A percentile compares a stretch with the other conserved stretches of the same genome.
Conservation (phyloP, 306 rosid species). For the Vachellia pachyceras region DNA sequence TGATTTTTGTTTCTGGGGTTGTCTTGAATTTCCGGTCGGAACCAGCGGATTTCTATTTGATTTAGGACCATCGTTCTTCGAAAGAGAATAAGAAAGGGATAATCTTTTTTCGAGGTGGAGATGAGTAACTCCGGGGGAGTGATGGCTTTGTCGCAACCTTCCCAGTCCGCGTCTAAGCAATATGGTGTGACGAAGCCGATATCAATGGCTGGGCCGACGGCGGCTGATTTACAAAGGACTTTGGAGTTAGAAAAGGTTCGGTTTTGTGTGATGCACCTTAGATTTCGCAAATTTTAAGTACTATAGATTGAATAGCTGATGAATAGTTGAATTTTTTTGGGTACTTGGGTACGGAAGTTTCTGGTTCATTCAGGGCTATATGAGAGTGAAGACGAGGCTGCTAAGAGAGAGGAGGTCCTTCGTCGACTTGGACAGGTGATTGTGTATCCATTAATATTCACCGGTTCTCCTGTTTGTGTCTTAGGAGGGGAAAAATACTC, state of each 20-base stretch:
- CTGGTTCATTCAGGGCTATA: slow-evolving; percentile 63
- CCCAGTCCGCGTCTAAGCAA: slow-evolving; percentile 43
- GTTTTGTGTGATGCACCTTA: neutral
- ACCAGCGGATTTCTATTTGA: neutral
- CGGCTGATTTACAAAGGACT: slow-evolving; percentile 54
- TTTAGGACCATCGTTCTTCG: neutral
- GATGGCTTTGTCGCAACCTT: slow-evolving; percentile 40
- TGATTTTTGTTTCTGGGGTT: neutral
- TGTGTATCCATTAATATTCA: neutral
- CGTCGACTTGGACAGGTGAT: slow-evolving; percentile 58
- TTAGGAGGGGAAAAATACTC: neutral
- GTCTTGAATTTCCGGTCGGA: neutral
- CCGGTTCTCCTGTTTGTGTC: neutral
- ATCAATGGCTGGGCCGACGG: slow-evolving; percentile 66
- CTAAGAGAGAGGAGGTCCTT: slow-evolving; percentile 70
- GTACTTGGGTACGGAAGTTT: slow-evolving; percentile 47
- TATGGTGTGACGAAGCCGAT: slow-evolving; percentile 74
- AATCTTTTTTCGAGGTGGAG: slow-evolving; percentile 24
- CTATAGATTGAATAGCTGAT: neutral
- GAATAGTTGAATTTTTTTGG: slow-evolving; percentile 10
- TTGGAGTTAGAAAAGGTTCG: slow-evolving; percentile 68
- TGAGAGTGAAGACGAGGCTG: slow-evolving; percentile 66
- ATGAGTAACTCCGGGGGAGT: slow-evolving; percentile 64
- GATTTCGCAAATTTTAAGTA: neutral
- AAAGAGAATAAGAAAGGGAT: neutral